These are phyloP conservation scores for Plectranthus barbatus DNA, from an alignment of 257 asterid genomes.

Conservation along the genomic window DNA sequence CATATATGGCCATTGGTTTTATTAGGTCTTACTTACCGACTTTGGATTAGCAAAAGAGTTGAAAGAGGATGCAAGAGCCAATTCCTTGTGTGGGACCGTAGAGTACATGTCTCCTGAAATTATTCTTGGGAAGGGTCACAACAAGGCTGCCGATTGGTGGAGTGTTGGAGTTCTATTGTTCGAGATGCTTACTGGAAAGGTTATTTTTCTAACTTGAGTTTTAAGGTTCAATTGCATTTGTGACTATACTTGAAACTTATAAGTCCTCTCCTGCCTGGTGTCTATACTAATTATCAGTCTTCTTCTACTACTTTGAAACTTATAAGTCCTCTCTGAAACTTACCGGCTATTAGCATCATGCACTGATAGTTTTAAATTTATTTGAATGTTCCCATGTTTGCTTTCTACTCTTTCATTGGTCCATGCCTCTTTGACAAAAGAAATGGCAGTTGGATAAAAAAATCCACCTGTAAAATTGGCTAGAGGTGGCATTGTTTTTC, in stretches of 20 bases:
- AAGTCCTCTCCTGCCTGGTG: background rate
- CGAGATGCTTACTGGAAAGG: constrained; percentile 62
- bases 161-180: constrained; percentile 51
- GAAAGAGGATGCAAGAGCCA: constrained; percentile 41
- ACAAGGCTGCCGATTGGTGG: constrained; percentile 73
- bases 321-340: too few relatives aligned
- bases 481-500: background rate
- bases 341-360: background rate
- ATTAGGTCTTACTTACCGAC: constrained; percentile 34
- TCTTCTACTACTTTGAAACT: too few relatives aligned
- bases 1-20: background rate
- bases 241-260: background rate
- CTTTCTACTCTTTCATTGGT: background rate
- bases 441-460: background rate
- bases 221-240: background rate
- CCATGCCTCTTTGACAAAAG: background rate
- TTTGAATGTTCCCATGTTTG: background rate
- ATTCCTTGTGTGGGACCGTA: constrained; percentile 59
- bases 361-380: background rate
- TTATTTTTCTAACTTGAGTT: constrained; percentile 5
- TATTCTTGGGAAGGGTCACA: constrained; percentile 63
- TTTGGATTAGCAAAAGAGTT: constrained; percentile 60
- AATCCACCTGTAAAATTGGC: background rate
- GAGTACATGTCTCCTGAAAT: constrained; percentile 70
- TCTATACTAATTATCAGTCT: background rate